A percentile compares a stretch with the other conserved stretches of the same genome.
These are phyloP conservation scores for Lobosporangium transversale DNA, from an alignment of 192 early-diverging fungal species.

Conservation along the genomic window DNA sequence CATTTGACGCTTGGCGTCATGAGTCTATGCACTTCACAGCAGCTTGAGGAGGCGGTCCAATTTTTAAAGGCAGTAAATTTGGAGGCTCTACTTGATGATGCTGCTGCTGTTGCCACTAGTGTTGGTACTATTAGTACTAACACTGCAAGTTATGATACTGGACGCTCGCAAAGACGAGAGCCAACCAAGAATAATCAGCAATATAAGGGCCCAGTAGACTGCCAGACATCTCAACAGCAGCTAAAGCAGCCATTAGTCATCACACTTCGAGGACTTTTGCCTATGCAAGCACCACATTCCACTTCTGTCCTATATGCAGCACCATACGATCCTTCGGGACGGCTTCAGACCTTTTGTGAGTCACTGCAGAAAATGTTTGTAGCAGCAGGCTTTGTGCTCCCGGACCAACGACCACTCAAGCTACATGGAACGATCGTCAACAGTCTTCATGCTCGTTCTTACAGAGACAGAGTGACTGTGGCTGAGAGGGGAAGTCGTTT, in stretches of 20 bases:
- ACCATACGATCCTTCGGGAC: neutral
- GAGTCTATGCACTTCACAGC: neutral
- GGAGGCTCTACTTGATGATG: neutral
- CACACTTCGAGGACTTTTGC: slow-evolving; percentile 4
- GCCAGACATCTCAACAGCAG: neutral
- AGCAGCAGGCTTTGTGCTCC: neutral
- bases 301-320: slow-evolving; percentile 4
- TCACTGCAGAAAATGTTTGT: neutral
- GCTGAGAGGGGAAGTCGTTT: neutral
- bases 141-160: neutral
- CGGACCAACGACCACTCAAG: slow-evolving; percentile 1
- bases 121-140: neutral
- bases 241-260: neutral
- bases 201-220: neutral
- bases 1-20: slow-evolving; percentile 17
- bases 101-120: neutral
- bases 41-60: neutral
- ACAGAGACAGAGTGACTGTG: neutral
- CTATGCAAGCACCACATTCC: slow-evolving; percentile 3
- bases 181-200: neutral
- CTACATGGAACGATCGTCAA: slow-evolving; percentile 14
- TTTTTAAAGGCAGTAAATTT: slow-evolving; percentile 9
- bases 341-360: slow-evolving; percentile 9
- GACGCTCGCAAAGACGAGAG: neutral
- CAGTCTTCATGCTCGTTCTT: neutral